Conservation (phyloP, 2,329 filamentous ascomycete species). For the Alternaria tenuissima region DNA sequence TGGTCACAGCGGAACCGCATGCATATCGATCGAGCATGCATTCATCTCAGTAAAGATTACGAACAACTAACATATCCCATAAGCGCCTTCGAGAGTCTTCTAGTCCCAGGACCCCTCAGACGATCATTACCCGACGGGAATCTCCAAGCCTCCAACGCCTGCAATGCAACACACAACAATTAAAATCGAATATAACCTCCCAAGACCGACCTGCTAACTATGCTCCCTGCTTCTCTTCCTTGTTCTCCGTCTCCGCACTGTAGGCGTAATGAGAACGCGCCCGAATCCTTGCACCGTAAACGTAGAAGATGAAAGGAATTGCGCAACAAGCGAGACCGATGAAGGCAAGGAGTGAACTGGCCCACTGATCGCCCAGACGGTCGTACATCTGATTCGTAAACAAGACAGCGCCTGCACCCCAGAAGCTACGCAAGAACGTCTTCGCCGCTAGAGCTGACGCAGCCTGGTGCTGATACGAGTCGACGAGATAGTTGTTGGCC, state of each 20-base stretch:
- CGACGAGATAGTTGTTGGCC: slow-evolving; percentile 62
- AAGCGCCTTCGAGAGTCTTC: background rate
- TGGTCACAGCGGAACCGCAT: background rate
- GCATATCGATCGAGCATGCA: no score
- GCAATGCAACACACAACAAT: slow-evolving; percentile 17
- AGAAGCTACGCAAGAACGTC: slow-evolving; percentile 80
- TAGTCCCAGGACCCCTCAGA: background rate
- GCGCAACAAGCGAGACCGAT: slow-evolving; percentile 78
- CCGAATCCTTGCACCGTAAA: slow-evolving; percentile 75
- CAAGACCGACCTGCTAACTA: slow-evolving; percentile 8
- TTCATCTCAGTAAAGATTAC: background rate
- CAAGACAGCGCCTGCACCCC: slow-evolving; percentile 78
- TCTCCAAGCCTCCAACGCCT: slow-evolving; percentile 14
- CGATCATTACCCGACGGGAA: background rate
- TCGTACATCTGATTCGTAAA: slow-evolving; percentile 80
- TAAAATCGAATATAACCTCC: background rate
- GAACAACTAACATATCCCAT: background rate
- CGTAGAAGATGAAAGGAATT: slow-evolving; percentile 86
- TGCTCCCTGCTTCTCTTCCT: slow-evolving; percentile 33
- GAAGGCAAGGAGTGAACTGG: slow-evolving; percentile 75
- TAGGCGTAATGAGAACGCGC: slow-evolving; percentile 77
- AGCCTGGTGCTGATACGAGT: slow-evolving; percentile 76
- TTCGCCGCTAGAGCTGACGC: slow-evolving; percentile 83
- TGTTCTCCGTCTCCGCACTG: slow-evolving; percentile 61
- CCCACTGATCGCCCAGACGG: slow-evolving; percentile 78